A percentile compares a stretch with the other conserved stretches of the same genome.
Evolutionary conservation across 139 green algal genomes (phyloP).

Genomic region (Volvox africanus): DNA sequence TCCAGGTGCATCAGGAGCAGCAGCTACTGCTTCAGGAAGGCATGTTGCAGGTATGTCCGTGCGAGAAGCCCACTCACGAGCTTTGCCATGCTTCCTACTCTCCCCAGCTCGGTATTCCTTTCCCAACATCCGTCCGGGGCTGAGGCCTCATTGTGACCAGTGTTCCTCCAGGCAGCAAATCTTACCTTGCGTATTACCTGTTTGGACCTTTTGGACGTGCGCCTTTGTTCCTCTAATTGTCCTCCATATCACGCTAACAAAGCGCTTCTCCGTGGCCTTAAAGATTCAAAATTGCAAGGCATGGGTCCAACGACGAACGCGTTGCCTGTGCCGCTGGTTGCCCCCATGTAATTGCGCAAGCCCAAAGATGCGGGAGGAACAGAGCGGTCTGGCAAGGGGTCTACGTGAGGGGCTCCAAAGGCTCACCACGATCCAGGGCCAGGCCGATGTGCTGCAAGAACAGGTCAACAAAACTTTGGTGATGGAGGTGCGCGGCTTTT

Average conservation of each 20-base stretch:
- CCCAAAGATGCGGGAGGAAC: neutral
- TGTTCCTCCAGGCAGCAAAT: too few relatives aligned
- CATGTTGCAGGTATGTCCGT: neutral
- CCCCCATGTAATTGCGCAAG: too few relatives aligned
- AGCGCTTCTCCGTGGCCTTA: too few relatives aligned
- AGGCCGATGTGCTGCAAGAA: neutral
- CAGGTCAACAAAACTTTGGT: conserved; percentile 14
- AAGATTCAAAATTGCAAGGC: too few relatives aligned
- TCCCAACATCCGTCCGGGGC: neutral
- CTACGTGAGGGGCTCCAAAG: neutral
- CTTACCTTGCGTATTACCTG: too few relatives aligned
- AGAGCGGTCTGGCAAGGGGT: neutral
- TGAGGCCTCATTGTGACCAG: too few relatives aligned
- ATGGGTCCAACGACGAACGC: too few relatives aligned
- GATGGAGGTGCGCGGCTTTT: conserved; percentile 15
- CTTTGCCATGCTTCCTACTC: neutral
- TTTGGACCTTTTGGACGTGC: too few relatives aligned
- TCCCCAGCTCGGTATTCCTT: neutral
- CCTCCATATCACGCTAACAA: too few relatives aligned
- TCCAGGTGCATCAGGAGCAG: neutral
- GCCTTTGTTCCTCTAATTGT: too few relatives aligned
- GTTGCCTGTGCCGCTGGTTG: too few relatives aligned
- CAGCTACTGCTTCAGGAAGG: neutral
- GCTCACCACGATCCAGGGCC: neutral
- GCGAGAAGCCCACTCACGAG: too few relatives aligned